phyloP scores from a whole-genome alignment of 1,284 basidiomycete species.

The Ceratobasidium sp. region DNA sequence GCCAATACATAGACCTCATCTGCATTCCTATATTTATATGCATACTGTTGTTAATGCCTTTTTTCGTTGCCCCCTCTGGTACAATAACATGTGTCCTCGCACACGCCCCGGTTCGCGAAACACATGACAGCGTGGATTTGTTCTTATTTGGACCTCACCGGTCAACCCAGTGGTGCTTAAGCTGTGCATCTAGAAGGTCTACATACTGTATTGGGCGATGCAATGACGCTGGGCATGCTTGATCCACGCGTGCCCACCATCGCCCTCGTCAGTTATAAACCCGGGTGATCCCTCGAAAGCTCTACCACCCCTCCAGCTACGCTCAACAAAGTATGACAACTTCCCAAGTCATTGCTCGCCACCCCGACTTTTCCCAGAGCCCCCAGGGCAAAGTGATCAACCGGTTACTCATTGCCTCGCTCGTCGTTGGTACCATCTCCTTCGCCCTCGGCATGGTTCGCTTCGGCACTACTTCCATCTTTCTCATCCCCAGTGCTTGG shows the following conservation, averaged over 20 bases:
- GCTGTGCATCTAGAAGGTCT: not conserved
- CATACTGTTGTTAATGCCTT: too few species aligned
- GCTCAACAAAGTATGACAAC: not conserved
- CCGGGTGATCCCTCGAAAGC: not conserved
- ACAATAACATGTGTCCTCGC: too few species aligned
- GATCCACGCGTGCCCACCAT: not conserved
- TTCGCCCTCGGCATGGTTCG: conserved; percentile 3
- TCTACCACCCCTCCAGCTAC: not conserved
- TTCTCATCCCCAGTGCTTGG: conserved; percentile 12
- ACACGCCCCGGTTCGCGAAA: too few species aligned
- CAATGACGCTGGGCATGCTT: not conserved
- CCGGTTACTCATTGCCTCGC: not conserved
- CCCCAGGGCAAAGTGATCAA: not conserved
- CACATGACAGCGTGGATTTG: conserved; percentile 51
- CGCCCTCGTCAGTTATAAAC: not conserved
- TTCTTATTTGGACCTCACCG: not conserved
- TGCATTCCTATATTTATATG: not conserved
- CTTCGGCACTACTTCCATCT: not conserved
- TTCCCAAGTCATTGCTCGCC: not conserved
- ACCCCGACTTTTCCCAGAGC: not conserved
- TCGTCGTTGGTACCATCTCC: not conserved
- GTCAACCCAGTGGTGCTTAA: not conserved
- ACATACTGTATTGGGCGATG: not conserved
- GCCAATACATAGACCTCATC: not conserved
- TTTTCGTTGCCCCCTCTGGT: too few species aligned